These are phyloP conservation scores for Puccinia triticina DNA, from an alignment of 1,284 basidiomycete species.

Conservation along the genomic window DNA sequence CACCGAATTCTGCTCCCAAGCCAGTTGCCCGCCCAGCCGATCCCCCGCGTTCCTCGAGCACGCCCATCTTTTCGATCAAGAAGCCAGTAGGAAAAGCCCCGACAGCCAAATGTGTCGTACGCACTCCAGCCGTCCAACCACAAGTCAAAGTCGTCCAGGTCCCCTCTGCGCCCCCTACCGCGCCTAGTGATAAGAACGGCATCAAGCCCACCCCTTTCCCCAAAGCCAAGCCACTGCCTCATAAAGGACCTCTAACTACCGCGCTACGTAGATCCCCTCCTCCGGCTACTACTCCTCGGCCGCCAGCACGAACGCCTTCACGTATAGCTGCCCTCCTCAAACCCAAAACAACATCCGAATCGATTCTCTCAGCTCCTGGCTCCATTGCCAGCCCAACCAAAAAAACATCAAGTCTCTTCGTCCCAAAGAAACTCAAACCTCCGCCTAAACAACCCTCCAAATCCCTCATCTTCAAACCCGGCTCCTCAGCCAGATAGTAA, in stretches of 20 bases:
- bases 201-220: slow-evolving; percentile 10
- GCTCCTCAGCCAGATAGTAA: not conserved
- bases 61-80: slow-evolving; percentile 23
- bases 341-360: not conserved
- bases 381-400: not conserved
- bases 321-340: not conserved
- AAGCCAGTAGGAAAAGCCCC: slow-evolving; percentile 3
- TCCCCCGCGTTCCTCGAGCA: not conserved
- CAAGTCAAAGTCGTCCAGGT: not conserved
- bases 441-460: not conserved
- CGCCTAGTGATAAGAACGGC: not conserved
- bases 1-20: not conserved
- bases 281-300: not conserved
- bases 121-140: not conserved
- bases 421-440: slow-evolving; percentile 13
- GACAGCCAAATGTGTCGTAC: not conserved
- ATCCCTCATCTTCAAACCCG: not conserved
- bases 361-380: not conserved
- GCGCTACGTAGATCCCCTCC: not conserved
- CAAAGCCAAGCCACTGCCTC: not conserved
- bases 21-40: not conserved
- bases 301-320: not conserved
- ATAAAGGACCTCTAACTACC: slow-evolving; percentile 1
- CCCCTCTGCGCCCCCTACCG: not conserved
- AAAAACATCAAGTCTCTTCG: not conserved